Percentiles rank a stretch among this genome's conserved stretches.
phyloP scores from a whole-genome alignment of 1,284 basidiomycete genomes.

The Hemileia vastatrix region DNA sequence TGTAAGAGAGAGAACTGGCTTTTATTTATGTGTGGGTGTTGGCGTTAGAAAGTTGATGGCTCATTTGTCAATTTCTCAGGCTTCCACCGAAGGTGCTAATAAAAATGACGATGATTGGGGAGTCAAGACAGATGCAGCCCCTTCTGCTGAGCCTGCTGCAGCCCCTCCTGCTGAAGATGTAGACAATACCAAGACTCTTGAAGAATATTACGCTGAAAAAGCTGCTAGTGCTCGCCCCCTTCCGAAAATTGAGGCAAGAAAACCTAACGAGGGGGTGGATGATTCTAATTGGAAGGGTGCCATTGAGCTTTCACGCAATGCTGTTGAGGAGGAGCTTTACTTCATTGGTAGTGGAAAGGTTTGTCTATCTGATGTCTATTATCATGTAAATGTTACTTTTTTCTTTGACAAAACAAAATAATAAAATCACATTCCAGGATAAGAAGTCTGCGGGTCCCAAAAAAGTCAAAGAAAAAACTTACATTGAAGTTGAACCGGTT shows the following conservation, averaged over 20 bases:
- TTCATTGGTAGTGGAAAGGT: constrained; percentile 11
- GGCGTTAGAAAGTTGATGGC: too few species aligned
- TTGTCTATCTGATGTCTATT: background rate
- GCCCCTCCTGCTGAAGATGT: constrained; percentile 20
- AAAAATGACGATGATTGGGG: constrained; percentile 10
- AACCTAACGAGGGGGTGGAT: constrained; percentile 20
- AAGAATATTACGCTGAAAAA: constrained; percentile 22
- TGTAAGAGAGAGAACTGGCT: background rate
- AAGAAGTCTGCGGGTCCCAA: constrained; percentile 9
- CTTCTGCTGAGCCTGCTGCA: background rate
- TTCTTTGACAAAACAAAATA: too few species aligned
- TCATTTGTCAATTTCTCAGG: too few species aligned
- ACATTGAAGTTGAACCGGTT: constrained; percentile 18
- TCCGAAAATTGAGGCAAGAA: constrained; percentile 14
- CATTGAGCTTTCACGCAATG: constrained; percentile 13
- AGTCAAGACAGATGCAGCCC: background rate
- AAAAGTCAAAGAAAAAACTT: constrained; percentile 21
- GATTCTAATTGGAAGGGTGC: constrained; percentile 22
- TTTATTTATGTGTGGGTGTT: too few species aligned
- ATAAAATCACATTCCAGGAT: constrained; percentile 15
- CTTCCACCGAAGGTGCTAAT: constrained; percentile 3
- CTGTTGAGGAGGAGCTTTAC: constrained; percentile 20
- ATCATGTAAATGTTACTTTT: background rate
- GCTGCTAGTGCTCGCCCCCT: constrained; percentile 4
- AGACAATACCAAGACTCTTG: constrained; percentile 23